These are phyloP conservation scores for Dactylellina sp. DNA, from an alignment of 2,329 filamentous ascomycete genomes.

Conservation along the genomic window DNA sequence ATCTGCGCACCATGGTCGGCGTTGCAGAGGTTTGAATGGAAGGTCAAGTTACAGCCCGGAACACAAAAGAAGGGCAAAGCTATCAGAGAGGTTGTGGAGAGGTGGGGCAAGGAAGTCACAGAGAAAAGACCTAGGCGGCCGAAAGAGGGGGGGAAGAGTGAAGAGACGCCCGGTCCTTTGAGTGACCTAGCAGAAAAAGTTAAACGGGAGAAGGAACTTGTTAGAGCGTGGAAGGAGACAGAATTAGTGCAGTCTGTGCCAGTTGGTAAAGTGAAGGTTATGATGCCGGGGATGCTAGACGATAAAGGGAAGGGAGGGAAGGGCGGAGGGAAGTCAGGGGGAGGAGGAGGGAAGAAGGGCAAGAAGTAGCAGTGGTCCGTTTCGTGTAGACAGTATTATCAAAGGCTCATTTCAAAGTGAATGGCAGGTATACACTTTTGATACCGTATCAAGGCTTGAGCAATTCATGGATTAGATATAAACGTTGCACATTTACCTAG, in stretches of 20 bases:
- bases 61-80: constrained; percentile 93
- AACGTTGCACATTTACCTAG: no score
- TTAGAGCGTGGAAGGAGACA: constrained; percentile 46
- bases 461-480: no score
- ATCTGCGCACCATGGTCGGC: constrained; percentile 75
- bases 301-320: constrained; percentile 45
- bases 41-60: constrained; percentile 92
- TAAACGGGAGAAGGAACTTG: constrained; percentile 42
- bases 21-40: constrained; percentile 83
- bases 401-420: no score
- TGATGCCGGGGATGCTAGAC: constrained; percentile 41
- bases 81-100: constrained; percentile 85
- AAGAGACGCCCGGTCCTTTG: neutral
- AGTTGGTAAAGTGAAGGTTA: constrained; percentile 50
- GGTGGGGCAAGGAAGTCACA: constrained; percentile 76
- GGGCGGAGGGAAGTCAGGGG: constrained; percentile 8
- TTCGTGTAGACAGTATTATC: neutral
- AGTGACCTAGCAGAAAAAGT: constrained; percentile 39
- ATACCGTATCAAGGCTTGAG: no score
- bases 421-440: no score
- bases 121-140: constrained; percentile 64
- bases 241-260: constrained; percentile 48
- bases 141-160: constrained; percentile 23
- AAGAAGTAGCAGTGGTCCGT: constrained; percentile 34
- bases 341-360: constrained; percentile 43